Evolutionary conservation across 495 filamentous ascomycete genomes (phyloP).

Genomic region (Aspergillus campestris): DNA sequence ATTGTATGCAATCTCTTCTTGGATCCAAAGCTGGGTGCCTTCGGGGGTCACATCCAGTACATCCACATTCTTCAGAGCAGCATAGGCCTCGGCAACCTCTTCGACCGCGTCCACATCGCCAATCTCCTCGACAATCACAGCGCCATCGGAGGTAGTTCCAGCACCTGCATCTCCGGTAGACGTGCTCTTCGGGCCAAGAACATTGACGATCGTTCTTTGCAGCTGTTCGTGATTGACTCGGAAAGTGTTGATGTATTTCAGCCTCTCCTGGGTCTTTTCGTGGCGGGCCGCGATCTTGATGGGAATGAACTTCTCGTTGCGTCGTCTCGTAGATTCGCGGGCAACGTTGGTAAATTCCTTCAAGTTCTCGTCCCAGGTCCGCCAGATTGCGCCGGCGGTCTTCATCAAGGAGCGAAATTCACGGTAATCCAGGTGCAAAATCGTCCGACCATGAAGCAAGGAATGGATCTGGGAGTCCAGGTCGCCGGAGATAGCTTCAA

Average conservation of each 20-base stretch:
- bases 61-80: slow-evolving; percentile 86
- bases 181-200: slow-evolving; percentile 63
- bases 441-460: slow-evolving; percentile 71
- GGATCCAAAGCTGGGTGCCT: slow-evolving; percentile 82
- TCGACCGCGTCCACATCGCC: slow-evolving; percentile 98
- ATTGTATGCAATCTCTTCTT: slow-evolving; percentile 90
- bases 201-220: slow-evolving; percentile 89
- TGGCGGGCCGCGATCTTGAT: slow-evolving; percentile 89
- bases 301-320: slow-evolving; percentile 94
- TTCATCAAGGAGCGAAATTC: slow-evolving; percentile 84
- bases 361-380: slow-evolving; percentile 86
- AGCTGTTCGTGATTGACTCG: slow-evolving; percentile 94
- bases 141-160: slow-evolving; percentile 44
- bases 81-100: slow-evolving; percentile 90
- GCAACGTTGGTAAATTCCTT: slow-evolving; percentile 98
- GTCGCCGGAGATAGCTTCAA: slow-evolving; percentile 95
- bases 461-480: slow-evolving; percentile 78
- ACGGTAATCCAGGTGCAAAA: slow-evolving; percentile 85
- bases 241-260: slow-evolving; percentile 91
- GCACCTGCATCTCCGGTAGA: slow-evolving; percentile 37
- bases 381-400: slow-evolving; percentile 75
- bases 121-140: slow-evolving; percentile 79
- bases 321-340: slow-evolving; percentile 79
- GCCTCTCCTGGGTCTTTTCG: slow-evolving; percentile 72
- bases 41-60: slow-evolving; percentile 84